Evolutionary conservation across 768 basidiomycete genomes (phyloP).

Genomic region (Rhizopogon roseolus): DNA sequence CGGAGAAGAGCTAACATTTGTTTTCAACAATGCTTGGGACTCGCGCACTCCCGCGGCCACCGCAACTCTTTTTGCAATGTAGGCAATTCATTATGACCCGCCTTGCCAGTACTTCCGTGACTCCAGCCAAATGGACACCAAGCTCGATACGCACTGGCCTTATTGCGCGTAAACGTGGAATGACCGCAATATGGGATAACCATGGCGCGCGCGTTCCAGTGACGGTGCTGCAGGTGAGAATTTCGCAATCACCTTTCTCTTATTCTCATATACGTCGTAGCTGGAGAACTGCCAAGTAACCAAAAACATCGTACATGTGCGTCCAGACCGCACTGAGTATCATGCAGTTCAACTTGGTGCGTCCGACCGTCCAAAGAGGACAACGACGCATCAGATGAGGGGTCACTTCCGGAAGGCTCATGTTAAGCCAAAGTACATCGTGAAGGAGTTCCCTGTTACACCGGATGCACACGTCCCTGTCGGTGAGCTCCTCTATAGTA

Average conservation of each 20-base stretch:
- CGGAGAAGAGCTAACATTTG: slow-evolving; percentile 11
- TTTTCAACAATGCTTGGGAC: slow-evolving; percentile 44
- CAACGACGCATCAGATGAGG: slow-evolving; percentile 71
- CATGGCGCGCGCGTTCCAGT: slow-evolving; percentile 86
- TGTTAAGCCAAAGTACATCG: slow-evolving; percentile 75
- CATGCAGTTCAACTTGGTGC: slow-evolving; percentile 95
- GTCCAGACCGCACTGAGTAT: slow-evolving; percentile 66
- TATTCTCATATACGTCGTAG: slow-evolving; percentile 31
- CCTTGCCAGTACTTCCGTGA: slow-evolving; percentile 13
- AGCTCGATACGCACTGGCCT: slow-evolving; percentile 85
- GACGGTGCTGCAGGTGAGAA: slow-evolving; percentile 84
- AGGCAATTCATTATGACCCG: slow-evolving; percentile 44
- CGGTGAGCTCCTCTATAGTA: slow-evolving; percentile 46
- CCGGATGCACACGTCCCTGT: slow-evolving; percentile 86
- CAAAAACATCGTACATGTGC: slow-evolving; percentile 62
- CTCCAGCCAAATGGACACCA: slow-evolving; percentile 71
- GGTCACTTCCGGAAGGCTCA: slow-evolving; percentile 87
- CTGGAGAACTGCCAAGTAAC: slow-evolving; percentile 89
- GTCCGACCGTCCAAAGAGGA: slow-evolving; percentile 66
- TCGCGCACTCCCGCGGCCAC: slow-evolving; percentile 39
- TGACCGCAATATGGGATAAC: slow-evolving; percentile 91
- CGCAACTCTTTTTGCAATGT: slow-evolving; percentile 25
- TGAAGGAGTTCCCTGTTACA: slow-evolving; percentile 87
- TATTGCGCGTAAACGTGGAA: slow-evolving; percentile 92
- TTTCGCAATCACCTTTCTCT: slow-evolving; percentile 2